Conservation (phyloP, 202 grass and related monocot genomes). For the Carex sylvatica region DNA sequence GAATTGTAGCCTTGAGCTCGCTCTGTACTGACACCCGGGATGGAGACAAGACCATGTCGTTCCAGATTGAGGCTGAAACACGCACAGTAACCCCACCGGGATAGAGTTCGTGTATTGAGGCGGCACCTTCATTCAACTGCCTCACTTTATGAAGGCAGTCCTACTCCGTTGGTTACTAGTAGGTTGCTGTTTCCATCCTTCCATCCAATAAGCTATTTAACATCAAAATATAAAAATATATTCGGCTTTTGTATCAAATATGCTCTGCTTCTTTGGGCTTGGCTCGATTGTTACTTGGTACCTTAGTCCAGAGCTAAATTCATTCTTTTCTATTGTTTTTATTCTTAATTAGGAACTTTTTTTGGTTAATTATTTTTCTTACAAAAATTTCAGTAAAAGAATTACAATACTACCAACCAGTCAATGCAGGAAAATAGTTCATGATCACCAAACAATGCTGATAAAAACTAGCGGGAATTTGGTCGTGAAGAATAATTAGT, state of each 20-base stretch:
- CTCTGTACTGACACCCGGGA: slow-evolving; percentile 36
- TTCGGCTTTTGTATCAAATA: neutral
- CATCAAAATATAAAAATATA: neutral
- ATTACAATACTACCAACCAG: too few species aligned
- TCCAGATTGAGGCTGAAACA: slow-evolving; percentile 61
- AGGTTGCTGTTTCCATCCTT: slow-evolving; percentile 60
- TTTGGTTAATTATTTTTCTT: neutral
- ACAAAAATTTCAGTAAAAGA: too few species aligned
- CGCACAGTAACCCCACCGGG: slow-evolving; percentile 40
- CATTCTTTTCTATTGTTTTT: neutral
- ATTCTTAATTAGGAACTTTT: neutral
- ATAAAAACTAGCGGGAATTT: too few species aligned
- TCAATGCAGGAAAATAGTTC: too few species aligned
- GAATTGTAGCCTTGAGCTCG: slow-evolving; percentile 52
- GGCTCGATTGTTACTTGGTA: too few species aligned
- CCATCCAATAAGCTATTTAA: slow-evolving; percentile 62
- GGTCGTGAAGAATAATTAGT: too few species aligned
- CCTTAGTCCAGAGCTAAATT: neutral
- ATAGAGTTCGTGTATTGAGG: slow-evolving; percentile 65
- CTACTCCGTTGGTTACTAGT: slow-evolving; percentile 65
- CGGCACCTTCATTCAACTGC: slow-evolving; percentile 57
- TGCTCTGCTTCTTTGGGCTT: neutral
- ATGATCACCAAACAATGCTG: too few species aligned
- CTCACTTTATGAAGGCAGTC: slow-evolving; percentile 64
- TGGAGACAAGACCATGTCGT: slow-evolving; percentile 50